phyloP scores from a whole-genome alignment of 305 asterid genomes.

The Fraxinus ornus region DNA sequence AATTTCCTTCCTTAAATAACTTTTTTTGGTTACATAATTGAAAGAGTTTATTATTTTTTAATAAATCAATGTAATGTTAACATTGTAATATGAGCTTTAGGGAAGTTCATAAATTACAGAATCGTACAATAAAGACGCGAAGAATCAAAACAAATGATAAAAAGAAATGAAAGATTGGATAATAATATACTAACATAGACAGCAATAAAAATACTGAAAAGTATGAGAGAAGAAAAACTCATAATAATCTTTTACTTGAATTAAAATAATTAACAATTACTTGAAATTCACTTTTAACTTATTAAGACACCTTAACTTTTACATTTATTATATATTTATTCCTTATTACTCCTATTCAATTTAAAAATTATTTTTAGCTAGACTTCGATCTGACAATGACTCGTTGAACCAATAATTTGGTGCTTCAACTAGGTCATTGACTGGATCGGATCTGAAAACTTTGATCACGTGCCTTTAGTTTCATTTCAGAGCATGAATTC shows the following conservation, averaged over 20 bases:
- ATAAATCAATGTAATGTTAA: not conserved
- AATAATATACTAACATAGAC: not conserved
- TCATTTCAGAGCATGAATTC: slow-evolving; percentile 8
- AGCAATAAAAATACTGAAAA: not conserved
- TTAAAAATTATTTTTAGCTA: not conserved
- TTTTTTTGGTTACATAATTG: not conserved
- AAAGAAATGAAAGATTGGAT: not conserved
- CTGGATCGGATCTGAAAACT: not conserved
- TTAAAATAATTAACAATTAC: not conserved
- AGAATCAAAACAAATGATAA: not conserved
- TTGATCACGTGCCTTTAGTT: slow-evolving; percentile 1
- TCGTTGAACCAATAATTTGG: not conserved
- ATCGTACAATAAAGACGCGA: not conserved
- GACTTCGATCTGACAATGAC: not conserved
- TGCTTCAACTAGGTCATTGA: not conserved
- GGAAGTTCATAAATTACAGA: not conserved
- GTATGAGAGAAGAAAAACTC: not conserved
- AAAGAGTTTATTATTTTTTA: not conserved
- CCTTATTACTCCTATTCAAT: not conserved
- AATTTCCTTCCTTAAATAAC: not conserved
- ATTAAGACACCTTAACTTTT: not conserved
- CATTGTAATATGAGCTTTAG: not conserved
- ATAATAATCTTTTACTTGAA: not conserved
- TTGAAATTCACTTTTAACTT: not conserved
- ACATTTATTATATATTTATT: not conserved